These are phyloP conservation scores for Dalbergia cochinchinensis DNA, from an alignment of 306 rosid genomes.

Conservation along the genomic window DNA sequence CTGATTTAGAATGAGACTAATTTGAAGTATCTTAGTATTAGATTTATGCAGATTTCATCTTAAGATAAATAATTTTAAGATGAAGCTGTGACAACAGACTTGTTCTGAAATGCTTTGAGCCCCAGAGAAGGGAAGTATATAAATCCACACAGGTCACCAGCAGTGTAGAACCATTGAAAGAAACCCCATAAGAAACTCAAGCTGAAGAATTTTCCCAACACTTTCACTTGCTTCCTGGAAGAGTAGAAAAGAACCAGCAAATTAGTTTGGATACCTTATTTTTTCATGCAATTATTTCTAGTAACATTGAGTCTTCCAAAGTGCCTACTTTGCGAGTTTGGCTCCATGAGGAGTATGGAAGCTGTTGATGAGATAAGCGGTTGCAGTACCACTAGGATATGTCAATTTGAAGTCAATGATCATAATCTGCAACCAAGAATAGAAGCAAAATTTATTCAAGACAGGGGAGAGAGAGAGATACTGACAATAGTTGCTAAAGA, in stretches of 20 bases:
- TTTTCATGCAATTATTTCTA: slow-evolving; percentile 27
- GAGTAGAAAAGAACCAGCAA: slow-evolving; percentile 27
- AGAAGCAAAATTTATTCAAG: slow-evolving; percentile 35
- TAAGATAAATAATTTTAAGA: slow-evolving; percentile 3
- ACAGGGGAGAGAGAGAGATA: not conserved
- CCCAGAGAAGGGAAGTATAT: slow-evolving; percentile 60
- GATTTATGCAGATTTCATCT: slow-evolving; percentile 31
- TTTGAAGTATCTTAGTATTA: slow-evolving; percentile 1
- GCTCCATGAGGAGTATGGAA: slow-evolving; percentile 74
- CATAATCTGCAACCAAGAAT: slow-evolving; percentile 55
- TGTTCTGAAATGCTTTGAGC: slow-evolving; percentile 55
- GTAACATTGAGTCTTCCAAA: slow-evolving; percentile 6
- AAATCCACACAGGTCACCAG: slow-evolving; percentile 61
- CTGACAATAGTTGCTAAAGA: slow-evolving; percentile 20
- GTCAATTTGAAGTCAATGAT: slow-evolving; percentile 62
- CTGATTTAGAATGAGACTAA: not conserved
- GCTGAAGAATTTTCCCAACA: slow-evolving; percentile 61
- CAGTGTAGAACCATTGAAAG: slow-evolving; percentile 69
- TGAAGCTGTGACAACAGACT: slow-evolving; percentile 38
- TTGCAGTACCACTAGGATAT: slow-evolving; percentile 77
- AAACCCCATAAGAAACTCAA: slow-evolving; percentile 63
- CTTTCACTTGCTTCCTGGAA: slow-evolving; percentile 66
- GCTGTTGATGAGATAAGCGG: slow-evolving; percentile 70
- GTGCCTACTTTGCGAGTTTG: slow-evolving; percentile 63
- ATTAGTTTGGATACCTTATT: slow-evolving; percentile 16